phyloP scores from a whole-genome alignment of 139 green algal genomes.

The Auxenochlorella protothecoides region DNA sequence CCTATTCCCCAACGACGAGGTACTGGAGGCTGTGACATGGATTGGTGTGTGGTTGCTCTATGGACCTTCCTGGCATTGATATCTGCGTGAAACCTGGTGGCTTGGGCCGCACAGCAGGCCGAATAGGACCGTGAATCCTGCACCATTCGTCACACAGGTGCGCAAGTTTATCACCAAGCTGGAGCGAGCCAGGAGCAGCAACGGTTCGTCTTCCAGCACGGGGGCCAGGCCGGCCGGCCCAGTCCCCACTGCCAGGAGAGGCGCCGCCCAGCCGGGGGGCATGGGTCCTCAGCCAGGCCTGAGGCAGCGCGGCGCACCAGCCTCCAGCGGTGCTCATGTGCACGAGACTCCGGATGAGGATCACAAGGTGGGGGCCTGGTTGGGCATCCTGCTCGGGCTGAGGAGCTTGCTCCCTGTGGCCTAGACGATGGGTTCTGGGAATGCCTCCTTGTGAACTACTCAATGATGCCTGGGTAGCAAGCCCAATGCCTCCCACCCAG shows the following conservation, averaged over 20 bases:
- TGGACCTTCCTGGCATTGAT: no score
- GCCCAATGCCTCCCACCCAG: no score
- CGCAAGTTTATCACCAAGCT: constrained; percentile 6
- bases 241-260: not conserved
- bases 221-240: not conserved
- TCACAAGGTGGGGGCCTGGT: constrained; percentile 1
- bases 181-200: not conserved
- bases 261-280: constrained; percentile 3
- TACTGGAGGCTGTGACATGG: constrained; percentile 3
- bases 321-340: not conserved
- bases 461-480: no score
- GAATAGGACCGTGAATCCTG: not conserved
- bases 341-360: constrained; percentile 7
- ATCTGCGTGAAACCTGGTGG: no score
- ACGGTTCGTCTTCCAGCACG: not conserved
- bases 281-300: constrained; percentile 5
- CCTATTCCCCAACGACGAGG: constrained; percentile 40
- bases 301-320: constrained; percentile 1
- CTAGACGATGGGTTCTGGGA: no score
- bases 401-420: no score
- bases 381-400: no score
- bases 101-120: no score
- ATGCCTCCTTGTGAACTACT: no score
- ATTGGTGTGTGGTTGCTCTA: no score
- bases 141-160: not conserved